Conservation (phyloP, 2,329 filamentous ascomycete species). For the Fusarium avenaceum region DNA sequence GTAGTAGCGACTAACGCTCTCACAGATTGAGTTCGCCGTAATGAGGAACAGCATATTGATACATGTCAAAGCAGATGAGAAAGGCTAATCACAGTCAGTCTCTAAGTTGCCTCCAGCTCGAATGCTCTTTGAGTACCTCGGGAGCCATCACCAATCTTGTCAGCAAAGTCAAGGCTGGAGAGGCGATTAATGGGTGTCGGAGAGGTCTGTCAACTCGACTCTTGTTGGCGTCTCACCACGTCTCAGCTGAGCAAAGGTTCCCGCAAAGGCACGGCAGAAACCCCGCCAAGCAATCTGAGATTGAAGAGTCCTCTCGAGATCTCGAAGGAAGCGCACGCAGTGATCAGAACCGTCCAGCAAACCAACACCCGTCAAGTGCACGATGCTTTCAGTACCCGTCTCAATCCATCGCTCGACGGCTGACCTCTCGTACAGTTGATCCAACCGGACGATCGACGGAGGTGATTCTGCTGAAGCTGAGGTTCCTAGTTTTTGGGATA, state of each 20-base stretch:
- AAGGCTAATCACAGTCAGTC: too few relatives aligned
- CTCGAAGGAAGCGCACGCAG: not conserved
- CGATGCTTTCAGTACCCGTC: accelerated
- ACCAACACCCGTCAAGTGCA: slow-evolving; percentile 3
- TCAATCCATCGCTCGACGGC: not conserved
- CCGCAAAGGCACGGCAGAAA: not conserved
- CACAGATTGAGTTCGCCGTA: too few relatives aligned
- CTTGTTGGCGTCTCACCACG: slow-evolving; percentile 3
- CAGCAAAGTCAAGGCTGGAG: too few relatives aligned
- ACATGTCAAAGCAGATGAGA: too few relatives aligned
- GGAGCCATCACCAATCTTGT: too few relatives aligned
- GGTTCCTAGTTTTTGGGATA: too few relatives aligned
- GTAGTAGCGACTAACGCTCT: too few relatives aligned
- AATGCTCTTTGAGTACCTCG: too few relatives aligned
- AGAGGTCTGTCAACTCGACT: too few relatives aligned
- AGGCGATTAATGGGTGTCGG: too few relatives aligned
- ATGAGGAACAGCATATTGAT: too few relatives aligned
- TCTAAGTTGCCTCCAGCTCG: too few relatives aligned
- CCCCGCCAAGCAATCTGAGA: not conserved
- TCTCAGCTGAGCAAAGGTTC: not conserved
- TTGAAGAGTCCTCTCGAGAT: not conserved
- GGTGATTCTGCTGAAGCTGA: accelerated
- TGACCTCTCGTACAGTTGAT: not conserved
- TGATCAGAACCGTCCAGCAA: not conserved
- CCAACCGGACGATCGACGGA: not conserved